phyloP scores from a whole-genome alignment of 257 asterid species.

The Fraxinus quadrangulata region DNA sequence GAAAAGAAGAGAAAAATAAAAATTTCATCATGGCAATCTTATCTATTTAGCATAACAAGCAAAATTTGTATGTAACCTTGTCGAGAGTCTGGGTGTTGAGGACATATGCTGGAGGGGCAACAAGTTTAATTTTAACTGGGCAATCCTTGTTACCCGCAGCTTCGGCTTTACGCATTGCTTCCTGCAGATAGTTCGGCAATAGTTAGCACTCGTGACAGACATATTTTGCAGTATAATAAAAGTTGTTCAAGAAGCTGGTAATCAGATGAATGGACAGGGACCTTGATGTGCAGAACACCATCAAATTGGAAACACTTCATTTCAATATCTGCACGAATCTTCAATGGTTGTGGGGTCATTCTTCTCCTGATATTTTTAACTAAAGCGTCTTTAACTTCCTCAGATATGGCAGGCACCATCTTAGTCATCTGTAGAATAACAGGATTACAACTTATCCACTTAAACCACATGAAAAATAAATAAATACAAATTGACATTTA shows the following conservation, averaged over 20 bases:
- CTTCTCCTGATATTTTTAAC: slow-evolving; percentile 88
- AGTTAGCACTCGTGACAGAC: slow-evolving; percentile 10
- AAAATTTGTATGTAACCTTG: slow-evolving; percentile 50
- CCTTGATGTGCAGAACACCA: slow-evolving; percentile 97
- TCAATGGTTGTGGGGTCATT: slow-evolving; percentile 94
- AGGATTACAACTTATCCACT: slow-evolving; percentile 3
- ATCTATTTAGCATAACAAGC: background rate
- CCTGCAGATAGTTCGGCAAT: slow-evolving; percentile 48
- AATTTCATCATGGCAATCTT: slow-evolving; percentile 1
- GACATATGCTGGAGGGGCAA: slow-evolving; percentile 90
- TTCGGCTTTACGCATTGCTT: slow-evolving; percentile 98
- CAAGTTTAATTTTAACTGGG: slow-evolving; percentile 92
- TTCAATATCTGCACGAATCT: slow-evolving; percentile 89
- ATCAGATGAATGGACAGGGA: slow-evolving; percentile 24
- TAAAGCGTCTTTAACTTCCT: slow-evolving; percentile 78
- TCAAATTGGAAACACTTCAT: slow-evolving; percentile 95
- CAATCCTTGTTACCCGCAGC: slow-evolving; percentile 95
- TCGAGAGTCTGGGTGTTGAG: slow-evolving; percentile 89
- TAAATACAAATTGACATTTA: slow-evolving; percentile 2
- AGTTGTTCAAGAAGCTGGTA: background rate
- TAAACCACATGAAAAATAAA: background rate
- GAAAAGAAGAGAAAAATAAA: background rate
- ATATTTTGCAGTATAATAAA: background rate
- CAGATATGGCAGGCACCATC: slow-evolving; percentile 79
- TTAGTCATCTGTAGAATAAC: slow-evolving; percentile 58